A percentile compares a stretch with the other conserved stretches of the same genome.
These are phyloP conservation scores for Mortierella sp. DNA, from an alignment of 371 early-diverging fungal genomes.

Conservation along the genomic window DNA sequence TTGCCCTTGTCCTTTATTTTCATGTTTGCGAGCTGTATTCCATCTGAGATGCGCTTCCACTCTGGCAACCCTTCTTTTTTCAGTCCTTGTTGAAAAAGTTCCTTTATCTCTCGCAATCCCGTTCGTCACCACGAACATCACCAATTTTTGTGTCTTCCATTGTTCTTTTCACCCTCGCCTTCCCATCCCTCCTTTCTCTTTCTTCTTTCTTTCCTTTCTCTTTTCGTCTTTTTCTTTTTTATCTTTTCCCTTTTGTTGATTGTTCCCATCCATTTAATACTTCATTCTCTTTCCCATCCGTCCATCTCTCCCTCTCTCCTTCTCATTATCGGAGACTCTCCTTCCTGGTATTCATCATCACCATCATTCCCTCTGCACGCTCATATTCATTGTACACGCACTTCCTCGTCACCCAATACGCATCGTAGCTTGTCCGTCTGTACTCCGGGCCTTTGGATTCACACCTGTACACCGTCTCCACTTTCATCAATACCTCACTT, in stretches of 20 bases:
- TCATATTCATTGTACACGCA: background rate
- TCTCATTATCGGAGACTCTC: background rate
- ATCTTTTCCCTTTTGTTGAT: background rate
- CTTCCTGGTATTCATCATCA: background rate
- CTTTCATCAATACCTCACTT: too few species aligned
- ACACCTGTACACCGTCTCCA: background rate
- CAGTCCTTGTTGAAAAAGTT: background rate
- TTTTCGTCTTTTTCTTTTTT: slow-evolving; percentile 10
- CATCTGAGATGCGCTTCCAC: background rate
- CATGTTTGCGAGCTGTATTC: too few species aligned
- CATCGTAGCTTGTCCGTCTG: background rate
- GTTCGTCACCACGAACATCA: background rate
- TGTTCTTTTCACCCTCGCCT: background rate
- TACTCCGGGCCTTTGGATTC: background rate
- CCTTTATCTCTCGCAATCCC: background rate
- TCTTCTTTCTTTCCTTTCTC: background rate
- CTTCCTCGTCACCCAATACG: background rate
- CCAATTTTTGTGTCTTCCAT: background rate
- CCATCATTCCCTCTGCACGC: background rate
- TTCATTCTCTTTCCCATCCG: slow-evolving; percentile 6
- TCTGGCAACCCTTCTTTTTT: background rate
- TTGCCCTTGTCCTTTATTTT: background rate
- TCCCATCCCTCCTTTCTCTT: slow-evolving; percentile 6
- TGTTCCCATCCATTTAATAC: background rate
- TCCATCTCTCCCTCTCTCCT: background rate